These are phyloP conservation scores for Pestalotiopsis sp. DNA, from an alignment of 2,329 filamentous ascomycete species.

Conservation along the genomic window DNA sequence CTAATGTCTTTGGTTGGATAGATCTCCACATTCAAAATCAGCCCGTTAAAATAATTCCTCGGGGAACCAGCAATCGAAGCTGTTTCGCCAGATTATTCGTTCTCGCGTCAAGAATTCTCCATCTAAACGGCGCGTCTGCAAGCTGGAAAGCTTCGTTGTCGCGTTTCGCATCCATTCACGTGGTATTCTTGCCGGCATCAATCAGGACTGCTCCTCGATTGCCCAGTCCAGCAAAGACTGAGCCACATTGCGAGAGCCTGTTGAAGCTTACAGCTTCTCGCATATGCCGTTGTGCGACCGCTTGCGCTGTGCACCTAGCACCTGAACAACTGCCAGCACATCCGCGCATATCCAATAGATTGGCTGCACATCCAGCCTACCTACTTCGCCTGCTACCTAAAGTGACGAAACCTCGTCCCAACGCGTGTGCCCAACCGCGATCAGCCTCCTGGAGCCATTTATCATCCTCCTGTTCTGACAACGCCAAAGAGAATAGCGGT, in stretches of 20 bases:
- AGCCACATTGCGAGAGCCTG: slow-evolving; percentile 36
- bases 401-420: slow-evolving; percentile 43
- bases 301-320: slow-evolving; percentile 55
- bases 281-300: slow-evolving; percentile 61
- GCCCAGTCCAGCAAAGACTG: slow-evolving; percentile 20
- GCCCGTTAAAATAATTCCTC: slow-evolving; percentile 31
- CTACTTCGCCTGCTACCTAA: slow-evolving; percentile 40
- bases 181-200: slow-evolving; percentile 19
- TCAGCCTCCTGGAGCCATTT: slow-evolving; percentile 37
- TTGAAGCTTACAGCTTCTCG: slow-evolving; percentile 54
- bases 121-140: slow-evolving; percentile 27
- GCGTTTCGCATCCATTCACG: slow-evolving; percentile 25
- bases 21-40: slow-evolving; percentile 38
- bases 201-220: slow-evolving; percentile 30
- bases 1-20: slow-evolving; percentile 47
- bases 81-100: slow-evolving; percentile 36
- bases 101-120: slow-evolving; percentile 27
- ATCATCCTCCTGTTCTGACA: slow-evolving; percentile 23
- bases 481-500: slow-evolving; percentile 22
- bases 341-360: slow-evolving; percentile 62
- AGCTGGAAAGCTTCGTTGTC: slow-evolving; percentile 29
- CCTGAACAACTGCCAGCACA: slow-evolving; percentile 62
- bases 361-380: slow-evolving; percentile 51
- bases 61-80: slow-evolving; percentile 31
- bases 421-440: slow-evolving; percentile 49